Base-by-base conservation (phyloP, 2,329 filamentous ascomycete genomes). In the Niveomyces coronatus region DNA sequence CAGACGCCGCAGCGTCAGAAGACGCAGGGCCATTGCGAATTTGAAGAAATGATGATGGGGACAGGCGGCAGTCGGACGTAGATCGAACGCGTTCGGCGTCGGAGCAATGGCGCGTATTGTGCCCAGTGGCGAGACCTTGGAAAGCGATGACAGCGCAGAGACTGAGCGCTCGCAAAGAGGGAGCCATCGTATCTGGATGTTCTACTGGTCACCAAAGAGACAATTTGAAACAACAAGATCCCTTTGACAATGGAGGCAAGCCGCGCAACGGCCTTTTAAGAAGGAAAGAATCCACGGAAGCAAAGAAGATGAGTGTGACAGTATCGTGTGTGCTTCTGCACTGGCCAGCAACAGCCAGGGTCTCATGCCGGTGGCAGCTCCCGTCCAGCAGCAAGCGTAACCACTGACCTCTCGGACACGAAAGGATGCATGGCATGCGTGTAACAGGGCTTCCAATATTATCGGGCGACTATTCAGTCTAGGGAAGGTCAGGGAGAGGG, bases 121-220 rank as follows among this genome's bases (percentile, higher is more conserved):
- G n/a, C 10, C 7, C 33, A 13, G 37, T 18, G 8, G 37, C 37
- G 14, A 29, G 26, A 20, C 24, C 26, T 9, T 31, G 24, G 17
- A 39, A 10, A 7, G 37, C 23, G 9, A 37, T 37, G 20, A 43
- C 23, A 29, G 23, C 33, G 35, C 27, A 40, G 8, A 43, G 32
- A 22, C 23, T 15, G 15, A 40, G 5, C 5, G 33, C 29, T 6
- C 39, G 27, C 5, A 38, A 17, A 19, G 32, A 43, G 8, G 26
- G 17, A 14, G 29, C 26, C 41, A 43, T 43, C 32, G n/a, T 36
- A 33, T 32, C 22, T 31, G 29, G 16, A 3, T 27, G 28, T 15
- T 16, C 17, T n/a, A 34, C 15, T 14, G n/a, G n/a, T n/a, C n/a
- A n/a, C n/a, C n/a, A n/a, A n/a, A n/a, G n/a, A n/a, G n/a, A n/a